These are phyloP conservation scores for Pachysandra terminalis DNA, from an alignment of 164 flowering plant species.

Conservation along the genomic window DNA sequence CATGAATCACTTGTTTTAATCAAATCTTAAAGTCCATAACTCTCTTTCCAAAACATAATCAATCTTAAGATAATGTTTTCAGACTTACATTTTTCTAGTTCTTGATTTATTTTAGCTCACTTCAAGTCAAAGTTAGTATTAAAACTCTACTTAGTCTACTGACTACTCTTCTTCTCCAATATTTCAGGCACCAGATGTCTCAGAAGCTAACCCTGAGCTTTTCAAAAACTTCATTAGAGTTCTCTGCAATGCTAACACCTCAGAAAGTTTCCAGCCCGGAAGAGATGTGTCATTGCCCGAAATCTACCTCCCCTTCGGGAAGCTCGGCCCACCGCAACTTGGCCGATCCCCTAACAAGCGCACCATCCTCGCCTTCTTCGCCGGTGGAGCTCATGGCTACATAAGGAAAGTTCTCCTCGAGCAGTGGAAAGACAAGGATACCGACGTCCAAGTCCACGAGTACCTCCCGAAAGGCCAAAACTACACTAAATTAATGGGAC, in stretches of 20 bases:
- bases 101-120: too few species aligned
- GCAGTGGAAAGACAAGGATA: conserved; percentile 37
- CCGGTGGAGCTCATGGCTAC: conserved; percentile 42
- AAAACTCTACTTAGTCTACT: too few species aligned
- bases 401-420: conserved; percentile 26
- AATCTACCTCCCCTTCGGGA: conserved; percentile 21
- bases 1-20: too few species aligned
- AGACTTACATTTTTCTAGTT: too few species aligned
- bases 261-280: conserved; percentile 34
- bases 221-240: conserved; percentile 36
- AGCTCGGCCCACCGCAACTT: conserved; percentile 14
- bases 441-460: conserved; percentile 31
- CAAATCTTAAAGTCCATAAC: too few species aligned
- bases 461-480: conserved; percentile 20
- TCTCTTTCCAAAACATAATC: too few species aligned
- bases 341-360: conserved; percentile 19
- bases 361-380: conserved; percentile 45
- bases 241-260: conserved; percentile 37
- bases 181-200: conserved; percentile 31
- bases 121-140: too few species aligned
- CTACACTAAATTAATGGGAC: conserved; percentile 29
- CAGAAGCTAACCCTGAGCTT: conserved; percentile 27
- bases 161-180: neutral
- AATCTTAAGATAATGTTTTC: too few species aligned
- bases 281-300: conserved; percentile 44